A percentile compares a stretch with the other conserved stretches of the same genome.
Evolutionary conservation across 768 basidiomycete genomes (phyloP).

Genomic region (Paxillus ammoniavirescens): DNA sequence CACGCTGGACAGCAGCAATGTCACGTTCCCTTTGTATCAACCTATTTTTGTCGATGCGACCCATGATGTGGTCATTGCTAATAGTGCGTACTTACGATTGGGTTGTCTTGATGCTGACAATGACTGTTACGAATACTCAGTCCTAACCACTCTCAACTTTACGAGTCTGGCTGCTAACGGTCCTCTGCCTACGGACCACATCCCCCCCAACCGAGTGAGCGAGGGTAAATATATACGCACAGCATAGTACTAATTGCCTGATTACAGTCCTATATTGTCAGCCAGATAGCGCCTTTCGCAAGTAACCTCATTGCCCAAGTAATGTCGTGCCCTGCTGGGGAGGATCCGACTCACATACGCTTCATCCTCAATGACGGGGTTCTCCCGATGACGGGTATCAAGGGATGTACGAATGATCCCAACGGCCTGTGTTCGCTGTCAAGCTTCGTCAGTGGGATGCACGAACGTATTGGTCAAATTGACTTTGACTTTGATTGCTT

Average conservation of each 20-base stretch:
- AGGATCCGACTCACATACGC: slow-evolving; percentile 34
- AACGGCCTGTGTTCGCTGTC: slow-evolving; percentile 42
- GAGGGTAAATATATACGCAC: not conserved
- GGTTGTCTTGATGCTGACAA: not conserved
- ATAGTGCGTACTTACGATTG: slow-evolving; percentile 22
- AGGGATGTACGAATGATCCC: slow-evolving; percentile 38
- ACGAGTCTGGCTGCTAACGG: slow-evolving; percentile 40
- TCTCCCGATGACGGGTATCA: slow-evolving; percentile 43
- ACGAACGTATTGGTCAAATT: slow-evolving; percentile 37
- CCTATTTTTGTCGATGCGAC: slow-evolving; percentile 45
- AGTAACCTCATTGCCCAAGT: slow-evolving; percentile 49
- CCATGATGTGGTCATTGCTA: slow-evolving; percentile 45
- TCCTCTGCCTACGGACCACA: slow-evolving; percentile 39
- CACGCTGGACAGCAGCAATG: slow-evolving; percentile 40
- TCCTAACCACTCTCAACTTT: slow-evolving; percentile 46
- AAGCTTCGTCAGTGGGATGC: slow-evolving; percentile 38
- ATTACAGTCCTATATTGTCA: slow-evolving; percentile 37
- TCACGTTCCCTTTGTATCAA: slow-evolving; percentile 35
- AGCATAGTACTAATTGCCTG: not conserved
- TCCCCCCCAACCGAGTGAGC: slow-evolving; percentile 30
- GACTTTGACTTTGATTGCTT: slow-evolving; percentile 44
- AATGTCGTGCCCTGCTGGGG: slow-evolving; percentile 34
- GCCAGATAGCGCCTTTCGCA: slow-evolving; percentile 46
- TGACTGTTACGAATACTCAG: slow-evolving; percentile 11
- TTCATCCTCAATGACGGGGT: slow-evolving; percentile 50